Percentiles rank a stretch among this genome's conserved stretches.
These are phyloP conservation scores for Colletotrichum sp. DNA, from an alignment of 2,329 filamentous ascomycete genomes.

Conservation along the genomic window DNA sequence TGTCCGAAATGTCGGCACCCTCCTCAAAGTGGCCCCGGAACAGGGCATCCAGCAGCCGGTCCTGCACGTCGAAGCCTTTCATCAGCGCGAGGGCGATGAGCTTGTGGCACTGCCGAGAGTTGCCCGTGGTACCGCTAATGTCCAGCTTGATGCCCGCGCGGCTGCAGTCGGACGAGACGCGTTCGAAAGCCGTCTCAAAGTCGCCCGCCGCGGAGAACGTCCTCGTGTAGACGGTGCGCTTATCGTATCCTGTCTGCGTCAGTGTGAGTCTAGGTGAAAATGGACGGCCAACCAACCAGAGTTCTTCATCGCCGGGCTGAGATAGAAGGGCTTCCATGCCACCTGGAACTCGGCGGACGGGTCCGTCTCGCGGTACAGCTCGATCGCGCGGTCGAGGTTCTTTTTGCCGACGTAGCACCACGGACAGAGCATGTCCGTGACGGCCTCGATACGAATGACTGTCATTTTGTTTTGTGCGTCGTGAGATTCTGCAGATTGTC, in stretches of 20 bases:
- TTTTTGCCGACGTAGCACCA: constrained; percentile 57
- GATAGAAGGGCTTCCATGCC: constrained; percentile 51
- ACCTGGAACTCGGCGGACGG: constrained; percentile 51
- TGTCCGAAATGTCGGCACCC: constrained; percentile 46
- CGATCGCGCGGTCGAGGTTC: constrained; percentile 50
- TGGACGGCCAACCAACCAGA: constrained; percentile 23
- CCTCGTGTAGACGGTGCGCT: constrained; percentile 38
- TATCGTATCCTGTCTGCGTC: constrained; percentile 34
- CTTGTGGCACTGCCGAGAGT: constrained; percentile 50
- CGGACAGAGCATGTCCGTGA: constrained; percentile 56
- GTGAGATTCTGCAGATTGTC: not conserved
- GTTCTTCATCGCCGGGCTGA: constrained; percentile 40
- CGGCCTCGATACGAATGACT: constrained; percentile 49
- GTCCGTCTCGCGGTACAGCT: constrained; percentile 40
- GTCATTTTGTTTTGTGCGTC: not conserved
- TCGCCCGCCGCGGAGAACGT: constrained; percentile 7
- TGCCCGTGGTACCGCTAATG: constrained; percentile 44
- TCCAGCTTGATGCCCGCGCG: constrained; percentile 44
- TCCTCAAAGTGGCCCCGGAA: constrained; percentile 47
- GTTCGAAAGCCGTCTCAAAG: constrained; percentile 31
- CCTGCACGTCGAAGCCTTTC: constrained; percentile 33
- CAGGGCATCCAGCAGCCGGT: constrained; percentile 45
- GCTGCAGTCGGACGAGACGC: constrained; percentile 35
- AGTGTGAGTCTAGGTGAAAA: not conserved
- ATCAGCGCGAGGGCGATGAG: constrained; percentile 48